These are phyloP conservation scores for Phytopythium aichiense DNA, from an alignment of 352 stramenopile species.

Conservation along the genomic window DNA sequence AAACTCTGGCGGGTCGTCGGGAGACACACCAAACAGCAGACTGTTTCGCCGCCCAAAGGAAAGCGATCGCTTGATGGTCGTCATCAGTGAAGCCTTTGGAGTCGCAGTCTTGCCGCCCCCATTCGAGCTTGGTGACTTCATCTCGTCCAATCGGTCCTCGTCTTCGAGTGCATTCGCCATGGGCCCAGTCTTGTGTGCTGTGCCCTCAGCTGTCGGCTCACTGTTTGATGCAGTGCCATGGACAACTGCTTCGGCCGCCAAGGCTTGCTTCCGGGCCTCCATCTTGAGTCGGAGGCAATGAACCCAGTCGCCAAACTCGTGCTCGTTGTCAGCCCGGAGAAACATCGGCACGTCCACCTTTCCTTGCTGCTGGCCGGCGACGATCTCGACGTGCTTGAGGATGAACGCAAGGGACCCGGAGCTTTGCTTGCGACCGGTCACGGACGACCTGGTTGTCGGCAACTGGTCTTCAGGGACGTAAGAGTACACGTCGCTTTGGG, in stretches of 20 bases:
- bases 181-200: not conserved
- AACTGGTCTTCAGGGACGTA: conserved; percentile 12
- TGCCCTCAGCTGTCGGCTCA: not conserved
- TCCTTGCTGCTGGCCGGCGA: conserved; percentile 25
- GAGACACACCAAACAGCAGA: conserved; percentile 1
- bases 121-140: conserved; percentile 4
- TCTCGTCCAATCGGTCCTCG: not conserved
- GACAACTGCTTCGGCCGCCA: conserved; percentile 9
- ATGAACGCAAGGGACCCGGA: conserved; percentile 31
- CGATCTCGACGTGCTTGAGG: conserved; percentile 46
- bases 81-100: not conserved
- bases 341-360: conserved; percentile 44
- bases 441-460: not conserved
- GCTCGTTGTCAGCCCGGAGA: conserved; percentile 44
- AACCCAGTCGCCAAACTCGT: conserved; percentile 40
- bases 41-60: not conserved
- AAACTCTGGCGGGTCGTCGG: conserved; percentile 39
- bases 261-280: conserved; percentile 33
- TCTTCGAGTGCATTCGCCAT: not conserved
- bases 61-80: conserved; percentile 4
- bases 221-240: not conserved
- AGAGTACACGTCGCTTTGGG: not conserved
- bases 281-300: conserved; percentile 50
- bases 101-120: not conserved
- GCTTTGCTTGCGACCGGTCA: conserved; percentile 8